Evolutionary conservation across 169 alveolate species (phyloP).

Genomic region (Eimeria acervulina): DNA sequence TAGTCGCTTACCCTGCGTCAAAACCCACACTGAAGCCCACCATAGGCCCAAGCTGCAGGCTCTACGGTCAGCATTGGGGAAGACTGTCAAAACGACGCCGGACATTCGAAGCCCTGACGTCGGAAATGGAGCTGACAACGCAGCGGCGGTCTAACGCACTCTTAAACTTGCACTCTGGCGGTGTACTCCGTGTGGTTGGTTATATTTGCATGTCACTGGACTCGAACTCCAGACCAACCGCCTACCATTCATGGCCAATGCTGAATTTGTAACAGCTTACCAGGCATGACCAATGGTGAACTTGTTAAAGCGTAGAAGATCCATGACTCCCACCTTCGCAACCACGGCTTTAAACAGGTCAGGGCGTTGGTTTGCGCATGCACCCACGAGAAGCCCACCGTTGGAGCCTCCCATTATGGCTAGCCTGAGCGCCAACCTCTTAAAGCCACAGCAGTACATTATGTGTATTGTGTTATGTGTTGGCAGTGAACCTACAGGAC

Average conservation of each 20-base stretch:
- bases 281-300: constrained; percentile 81
- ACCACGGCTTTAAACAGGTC: constrained; percentile 66
- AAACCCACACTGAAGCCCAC: not conserved
- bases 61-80: not conserved
- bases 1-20: constrained; percentile 72
- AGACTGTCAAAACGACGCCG: not conserved
- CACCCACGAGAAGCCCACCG: constrained; percentile 81
- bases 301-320: constrained; percentile 76
- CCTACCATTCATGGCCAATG: constrained; percentile 81
- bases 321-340: constrained; percentile 79
- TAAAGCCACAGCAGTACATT: not conserved
- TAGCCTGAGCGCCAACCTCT: constrained; percentile 47
- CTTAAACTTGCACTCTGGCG: not conserved
- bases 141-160: not conserved
- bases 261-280: constrained; percentile 75
- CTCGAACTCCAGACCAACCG: not conserved
- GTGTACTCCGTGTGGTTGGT: not conserved
- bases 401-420: constrained; percentile 81
- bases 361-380: constrained; percentile 82
- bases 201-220: not conserved
- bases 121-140: not conserved
- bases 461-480: not conserved
- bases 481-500: not conserved
- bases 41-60: not conserved
- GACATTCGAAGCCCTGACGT: not conserved